These are phyloP conservation scores for Candida lessepsii DNA, from an alignment of 805 yeast species.

Conservation along the genomic window DNA sequence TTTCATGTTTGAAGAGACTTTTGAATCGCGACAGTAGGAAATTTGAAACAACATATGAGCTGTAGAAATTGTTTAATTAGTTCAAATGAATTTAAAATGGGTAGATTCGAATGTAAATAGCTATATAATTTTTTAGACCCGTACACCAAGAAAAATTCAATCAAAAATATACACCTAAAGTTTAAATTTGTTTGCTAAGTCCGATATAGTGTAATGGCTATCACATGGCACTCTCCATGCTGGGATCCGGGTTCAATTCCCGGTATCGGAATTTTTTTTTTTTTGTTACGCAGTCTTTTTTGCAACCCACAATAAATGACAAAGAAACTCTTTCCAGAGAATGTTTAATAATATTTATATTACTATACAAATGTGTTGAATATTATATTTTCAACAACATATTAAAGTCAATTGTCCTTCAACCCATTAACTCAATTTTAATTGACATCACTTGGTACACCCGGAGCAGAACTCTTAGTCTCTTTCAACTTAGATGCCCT, in stretches of 20 bases:
- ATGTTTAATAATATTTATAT: not conserved
- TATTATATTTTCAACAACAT: too few relatives aligned
- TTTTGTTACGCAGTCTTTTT: not conserved
- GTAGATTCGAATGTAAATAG: too few relatives aligned
- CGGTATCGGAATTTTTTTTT: conserved; percentile 18
- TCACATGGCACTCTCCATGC: conserved; percentile 19
- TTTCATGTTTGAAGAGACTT: too few relatives aligned
- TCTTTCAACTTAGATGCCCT: not conserved
- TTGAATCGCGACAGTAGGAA: too few relatives aligned
- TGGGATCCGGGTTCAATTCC: conserved; percentile 21
- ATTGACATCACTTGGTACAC: not conserved
- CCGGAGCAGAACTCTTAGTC: not conserved
- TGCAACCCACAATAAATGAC: not conserved
- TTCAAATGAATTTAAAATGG: too few relatives aligned
- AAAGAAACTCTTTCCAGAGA: not conserved
- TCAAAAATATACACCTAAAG: not conserved
- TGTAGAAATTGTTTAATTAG: too few relatives aligned
- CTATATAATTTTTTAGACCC: too few relatives aligned
- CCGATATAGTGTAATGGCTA: conserved; percentile 23
- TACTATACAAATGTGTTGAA: not conserved
- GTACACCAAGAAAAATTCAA: too few relatives aligned
- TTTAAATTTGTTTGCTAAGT: not conserved
- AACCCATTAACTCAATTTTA: too few relatives aligned
- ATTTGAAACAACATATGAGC: too few relatives aligned
- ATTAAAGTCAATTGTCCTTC: too few relatives aligned